Evolutionary conservation across 768 basidiomycete genomes (phyloP), one percentile per base, ranked within the genome.

Genomic region (Suillus luteus): DNA sequence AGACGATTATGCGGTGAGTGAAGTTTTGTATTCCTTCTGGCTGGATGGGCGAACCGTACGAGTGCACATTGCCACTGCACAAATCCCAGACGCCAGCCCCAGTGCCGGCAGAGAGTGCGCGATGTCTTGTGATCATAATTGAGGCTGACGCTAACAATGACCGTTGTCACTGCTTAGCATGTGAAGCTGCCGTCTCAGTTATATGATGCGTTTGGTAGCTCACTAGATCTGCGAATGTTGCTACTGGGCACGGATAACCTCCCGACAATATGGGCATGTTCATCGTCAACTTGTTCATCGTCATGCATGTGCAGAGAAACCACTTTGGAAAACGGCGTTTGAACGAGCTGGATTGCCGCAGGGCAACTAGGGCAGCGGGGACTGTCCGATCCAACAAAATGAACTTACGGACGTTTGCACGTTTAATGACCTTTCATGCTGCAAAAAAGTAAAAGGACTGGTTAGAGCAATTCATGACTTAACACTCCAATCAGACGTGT

Each of bases 11-110:
- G 71, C 73, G 12, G 71, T 64, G 41, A 74, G 61, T 71, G 70
- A 33, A 67, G 69, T 27, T 73, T 73, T 31, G 71, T 67, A 8
- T 71, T 74, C 44, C 71, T 66, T 70, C 71, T 3, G 66, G 66
- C 35, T 19, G 31, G 19, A 49, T 24, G 22, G 24, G 24, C 24
- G 14, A 51, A 51, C 14, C 24, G 24, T 15, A 27, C 1, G 15
- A 17, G 8, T 27, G 15, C 2, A 48, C 46, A 14, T 61, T 10
- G 71, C 72, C 3, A 24, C 62, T 5, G 41, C 65, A 9, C 67
- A 70, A 41, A 70, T 72, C 10, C 52, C 73, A 73, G 22, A 65
- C 35, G 19, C 71, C 72, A 0, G 27, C 67, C 9, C 10, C 37
- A 33, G 64, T 51, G 22, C 66, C 51, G 10, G 60, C 27, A 38